Base-by-base conservation (phyloP, 257 asterid species). In the Salvia rosmarinus region DNA sequence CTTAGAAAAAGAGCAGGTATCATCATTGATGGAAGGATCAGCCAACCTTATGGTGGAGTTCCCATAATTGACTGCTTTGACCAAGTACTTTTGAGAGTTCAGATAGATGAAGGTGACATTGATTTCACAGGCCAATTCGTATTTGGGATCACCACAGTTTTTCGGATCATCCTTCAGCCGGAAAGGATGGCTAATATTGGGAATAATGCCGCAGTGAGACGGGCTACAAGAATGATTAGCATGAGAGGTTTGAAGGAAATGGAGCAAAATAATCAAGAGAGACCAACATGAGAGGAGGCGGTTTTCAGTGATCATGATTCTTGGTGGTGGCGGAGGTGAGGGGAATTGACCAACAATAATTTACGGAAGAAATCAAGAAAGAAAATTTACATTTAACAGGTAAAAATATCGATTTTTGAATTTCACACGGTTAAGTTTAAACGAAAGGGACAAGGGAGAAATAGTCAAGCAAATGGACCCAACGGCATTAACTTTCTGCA, bases 91-190 rank as follows among this genome's bases (percentile, higher is more conserved):
- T 4, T 59, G 55, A 14, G 81, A 67, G 12, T 32, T 3, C 3
- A 85, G 19, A 49, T 17, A 30, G 0, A 85, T 13, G 13, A 66
- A 9, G 55, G 82, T 50, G 5, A 28, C 73, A 39, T 78, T 82
- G 77, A 78, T 66, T 28, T 44, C 68, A 8, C 89, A 85, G 9
- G 55, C 74, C 9, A 80, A 75, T 66, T 80, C 77, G 3, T 69
- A 82, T 19, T 10, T 66, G 17, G 73, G 43, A 39, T 77, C 17
- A n/a, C 95, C 95, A 49, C 91, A 86, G 64, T 72, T 9, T 19
- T 4, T 2, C 0, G 91, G 88, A 77, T 84, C 88, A 11, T 66
- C 62, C 52, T 70, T 81, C 37, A 88, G 65, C 2, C 91, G 64
- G 14, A 80, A 82, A 17, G 83, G 85, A 40, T 34, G 32, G 54